Evolutionary conservation across 768 basidiomycete species (phyloP).

Genomic region (Suillus fuscotomentosus): DNA sequence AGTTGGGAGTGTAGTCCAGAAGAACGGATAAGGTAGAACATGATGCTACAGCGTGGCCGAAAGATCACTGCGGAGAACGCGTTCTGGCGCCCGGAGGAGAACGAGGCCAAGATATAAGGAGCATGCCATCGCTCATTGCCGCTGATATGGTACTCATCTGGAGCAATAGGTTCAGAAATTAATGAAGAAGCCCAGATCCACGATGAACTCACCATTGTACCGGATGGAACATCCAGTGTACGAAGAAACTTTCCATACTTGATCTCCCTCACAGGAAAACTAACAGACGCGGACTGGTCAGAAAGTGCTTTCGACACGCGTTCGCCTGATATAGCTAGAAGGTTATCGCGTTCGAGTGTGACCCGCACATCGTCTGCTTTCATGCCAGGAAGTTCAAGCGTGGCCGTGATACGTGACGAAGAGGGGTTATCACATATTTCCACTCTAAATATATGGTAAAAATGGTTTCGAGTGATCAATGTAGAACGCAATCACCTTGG

Average conservation of each 20-base stretch:
- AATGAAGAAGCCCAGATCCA: conserved; percentile 6
- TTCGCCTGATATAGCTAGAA: conserved; percentile 35
- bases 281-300: conserved; percentile 15
- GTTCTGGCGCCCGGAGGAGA: conserved; percentile 16
- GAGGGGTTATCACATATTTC: conserved; percentile 39
- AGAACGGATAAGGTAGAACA: not conserved
- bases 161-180: not conserved
- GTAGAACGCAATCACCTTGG: conserved; percentile 22
- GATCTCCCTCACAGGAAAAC: conserved; percentile 35
- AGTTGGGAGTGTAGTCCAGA: not conserved
- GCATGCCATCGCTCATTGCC: conserved; percentile 37
- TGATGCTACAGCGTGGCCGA: not conserved
- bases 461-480: not conserved
- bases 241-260: conserved; percentile 40
- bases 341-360: conserved; percentile 27
- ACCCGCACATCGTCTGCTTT: conserved; percentile 34
- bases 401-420: conserved; percentile 31
- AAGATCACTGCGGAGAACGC: conserved; percentile 8
- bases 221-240: conserved; percentile 33
- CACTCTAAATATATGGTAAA: conserved; percentile 29
- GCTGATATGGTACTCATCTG: conserved; percentile 40
- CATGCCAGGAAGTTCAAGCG: conserved; percentile 41
- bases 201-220: conserved; percentile 31
- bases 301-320: conserved; percentile 20
- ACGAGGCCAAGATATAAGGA: conserved; percentile 40